Conservation (phyloP, 768 basidiomycete species). For the Plicaturopsis crispa region DNA sequence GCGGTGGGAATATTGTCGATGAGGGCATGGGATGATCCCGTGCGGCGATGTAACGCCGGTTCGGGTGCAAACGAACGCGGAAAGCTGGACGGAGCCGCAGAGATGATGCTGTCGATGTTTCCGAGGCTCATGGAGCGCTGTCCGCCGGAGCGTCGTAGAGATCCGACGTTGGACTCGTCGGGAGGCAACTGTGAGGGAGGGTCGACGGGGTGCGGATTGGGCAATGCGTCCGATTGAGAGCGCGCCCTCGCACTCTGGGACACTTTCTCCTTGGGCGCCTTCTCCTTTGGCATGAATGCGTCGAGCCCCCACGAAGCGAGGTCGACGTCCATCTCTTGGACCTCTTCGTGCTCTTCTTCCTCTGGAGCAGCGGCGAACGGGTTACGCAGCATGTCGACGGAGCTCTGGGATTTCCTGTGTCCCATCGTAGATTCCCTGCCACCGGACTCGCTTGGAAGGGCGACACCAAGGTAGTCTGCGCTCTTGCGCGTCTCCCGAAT, state of each 20-base stretch:
- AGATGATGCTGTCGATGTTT: no score
- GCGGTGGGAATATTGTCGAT: conserved; percentile 34
- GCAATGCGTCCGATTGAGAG: conserved; percentile 28
- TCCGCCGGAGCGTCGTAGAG: conserved; percentile 27
- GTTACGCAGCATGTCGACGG: conserved; percentile 61
- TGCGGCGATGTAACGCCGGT: conserved; percentile 37
- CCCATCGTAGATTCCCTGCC: conserved; percentile 41
- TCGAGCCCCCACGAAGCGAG: conserved; percentile 82
- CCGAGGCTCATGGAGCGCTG: no score
- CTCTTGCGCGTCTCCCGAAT: conserved; percentile 33
- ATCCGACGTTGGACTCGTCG: conserved; percentile 58
- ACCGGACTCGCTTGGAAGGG: conserved; percentile 54
- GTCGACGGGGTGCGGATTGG: conserved; percentile 36
- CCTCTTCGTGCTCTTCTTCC: conserved; percentile 41
- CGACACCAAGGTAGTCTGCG: conserved; percentile 61
- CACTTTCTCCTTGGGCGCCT: conserved; percentile 24
- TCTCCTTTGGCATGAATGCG: conserved; percentile 66
- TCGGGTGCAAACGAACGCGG: no score
- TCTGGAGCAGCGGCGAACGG: conserved; percentile 62
- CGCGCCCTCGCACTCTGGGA: conserved; percentile 27
- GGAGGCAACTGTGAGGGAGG: conserved; percentile 29
- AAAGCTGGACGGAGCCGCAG: no score
- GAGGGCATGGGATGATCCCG: conserved; percentile 40
- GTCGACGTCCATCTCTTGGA: conserved; percentile 61
- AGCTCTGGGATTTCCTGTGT: conserved; percentile 43